Evolutionary conservation across 176 grass and related monocot genomes (phyloP), one percentile per base, ranked within the genome.

Genomic region (Phoenix dactylifera): DNA sequence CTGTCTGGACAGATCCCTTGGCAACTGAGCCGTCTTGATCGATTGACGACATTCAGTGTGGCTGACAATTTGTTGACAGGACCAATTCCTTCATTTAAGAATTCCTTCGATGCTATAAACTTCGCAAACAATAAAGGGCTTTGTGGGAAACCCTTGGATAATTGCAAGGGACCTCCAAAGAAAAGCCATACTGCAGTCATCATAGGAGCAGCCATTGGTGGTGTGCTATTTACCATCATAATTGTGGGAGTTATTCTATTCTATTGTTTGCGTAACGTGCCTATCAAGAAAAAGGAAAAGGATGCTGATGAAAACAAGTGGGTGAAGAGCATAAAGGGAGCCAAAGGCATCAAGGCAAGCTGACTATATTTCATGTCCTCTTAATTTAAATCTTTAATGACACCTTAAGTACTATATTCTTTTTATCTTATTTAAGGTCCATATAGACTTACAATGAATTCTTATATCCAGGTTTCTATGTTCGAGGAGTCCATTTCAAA

Each of bases 401-500:
- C 35, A 30, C 4, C 28, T 30, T 30, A 44, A 12, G 35, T 39
- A 12, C 32, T 35, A 12, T 44, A 3, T 2, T 44, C 1, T 44
- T 12, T 44, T 44, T 44, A 10, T 9, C 35, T 44, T 44, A 2
- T 12, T 44, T 44, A 14, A 12, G 7, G 35, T 44, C 12, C 35
- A 44, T 10, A 44, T 14, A 44, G 9, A 39, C 35, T 39, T 44
- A 32, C 44, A 29, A 51, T 51, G 15, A 3, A 19, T 32, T 67
- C 58, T 15, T 16, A 63, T 72, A 14, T 67, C 35, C 72, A 96
- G 91, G 81, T 90, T 57, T 87, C 86, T 1, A 90, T 90, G 91
- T 96, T 96, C 72, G 91, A 90, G 72, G 90, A 87, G 65, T 90
- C 91, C 1, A 80, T 96, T 56, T 74, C 86, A 22, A 96, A 90